A percentile compares a stretch with the other conserved stretches of the same genome.
Evolutionary conservation across 306 rosid genomes (phyloP).

Genomic region (Cercis canadensis): DNA sequence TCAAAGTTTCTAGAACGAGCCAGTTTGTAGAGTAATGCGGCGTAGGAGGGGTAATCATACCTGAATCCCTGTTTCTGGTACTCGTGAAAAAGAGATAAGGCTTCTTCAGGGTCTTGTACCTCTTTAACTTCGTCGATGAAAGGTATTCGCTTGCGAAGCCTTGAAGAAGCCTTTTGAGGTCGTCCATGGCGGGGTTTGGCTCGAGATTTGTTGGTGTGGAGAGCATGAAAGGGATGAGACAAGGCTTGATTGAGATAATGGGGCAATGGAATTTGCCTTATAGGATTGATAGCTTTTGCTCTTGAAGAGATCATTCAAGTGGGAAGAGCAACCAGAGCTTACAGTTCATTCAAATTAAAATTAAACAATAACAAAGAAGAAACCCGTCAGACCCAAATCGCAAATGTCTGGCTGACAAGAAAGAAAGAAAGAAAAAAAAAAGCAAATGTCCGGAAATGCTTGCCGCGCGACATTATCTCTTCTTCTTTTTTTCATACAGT

Average conservation of each 20-base stretch:
- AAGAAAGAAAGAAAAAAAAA: no score
- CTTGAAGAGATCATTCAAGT: slow-evolving; percentile 44
- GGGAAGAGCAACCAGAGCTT: neutral
- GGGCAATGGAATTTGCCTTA: slow-evolving; percentile 26
- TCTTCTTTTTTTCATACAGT: no score
- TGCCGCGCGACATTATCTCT: no score
- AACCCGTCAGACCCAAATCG: no score
- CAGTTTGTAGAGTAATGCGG: slow-evolving; percentile 80
- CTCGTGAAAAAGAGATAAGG: slow-evolving; percentile 64
- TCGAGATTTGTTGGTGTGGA: slow-evolving; percentile 23
- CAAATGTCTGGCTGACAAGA: no score
- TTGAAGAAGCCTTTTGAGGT: slow-evolving; percentile 33
- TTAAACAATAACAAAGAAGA: no score
- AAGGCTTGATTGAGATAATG: slow-evolving; percentile 27
- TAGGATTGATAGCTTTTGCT: slow-evolving; percentile 33
- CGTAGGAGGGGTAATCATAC: slow-evolving; percentile 85
- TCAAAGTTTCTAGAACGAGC: slow-evolving; percentile 74
- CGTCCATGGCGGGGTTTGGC: slow-evolving; percentile 28
- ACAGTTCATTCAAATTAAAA: neutral
- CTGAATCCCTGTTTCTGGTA: slow-evolving; percentile 64
- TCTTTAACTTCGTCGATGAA: slow-evolving; percentile 67
- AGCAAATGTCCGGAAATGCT: no score
- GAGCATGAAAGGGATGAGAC: slow-evolving; percentile 25
- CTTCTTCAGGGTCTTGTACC: slow-evolving; percentile 60
- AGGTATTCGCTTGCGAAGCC: slow-evolving; percentile 53